A percentile compares a stretch with the other conserved stretches of the same genome.
These are phyloP conservation scores for Naematelia aurantialba DNA, from an alignment of 768 basidiomycete genomes.

Conservation along the genomic window DNA sequence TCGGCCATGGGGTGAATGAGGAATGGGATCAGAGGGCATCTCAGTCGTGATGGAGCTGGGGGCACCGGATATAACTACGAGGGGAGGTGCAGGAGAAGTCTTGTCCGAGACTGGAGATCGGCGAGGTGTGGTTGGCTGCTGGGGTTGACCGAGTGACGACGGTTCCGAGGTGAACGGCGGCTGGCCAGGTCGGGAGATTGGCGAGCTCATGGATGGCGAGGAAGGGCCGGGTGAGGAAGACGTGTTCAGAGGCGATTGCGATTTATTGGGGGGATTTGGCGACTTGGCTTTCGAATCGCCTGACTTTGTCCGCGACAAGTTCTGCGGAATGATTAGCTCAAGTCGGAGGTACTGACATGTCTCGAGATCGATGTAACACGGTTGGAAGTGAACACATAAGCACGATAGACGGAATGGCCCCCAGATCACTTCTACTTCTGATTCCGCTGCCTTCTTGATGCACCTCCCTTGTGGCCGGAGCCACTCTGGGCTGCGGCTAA, in stretches of 20 bases:
- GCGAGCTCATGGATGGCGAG: constrained; percentile 29
- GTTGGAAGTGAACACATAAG: too few relatives aligned
- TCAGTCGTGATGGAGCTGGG: constrained; percentile 39
- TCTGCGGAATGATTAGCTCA: constrained; percentile 20
- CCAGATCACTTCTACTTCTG: too few relatives aligned
- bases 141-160: constrained; percentile 1
- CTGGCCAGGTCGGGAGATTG: constrained; percentile 16
- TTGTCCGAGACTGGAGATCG: constrained; percentile 45
- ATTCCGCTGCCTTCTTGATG: too few relatives aligned
- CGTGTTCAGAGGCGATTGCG: constrained; percentile 23
- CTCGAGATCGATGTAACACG: too few relatives aligned
- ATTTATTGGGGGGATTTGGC: constrained; percentile 25
- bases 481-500: too few relatives aligned
- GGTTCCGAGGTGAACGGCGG: constrained; percentile 8
- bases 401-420: too few relatives aligned
- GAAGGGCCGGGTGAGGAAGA: constrained; percentile 34
- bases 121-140: constrained; percentile 31
- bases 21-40: constrained; percentile 52
- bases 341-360: too few relatives aligned
- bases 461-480: too few relatives aligned
- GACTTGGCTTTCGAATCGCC: constrained; percentile 30
- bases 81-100: constrained; percentile 50
- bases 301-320: constrained; percentile 38
- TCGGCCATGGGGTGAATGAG: constrained; percentile 49
- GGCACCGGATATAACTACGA: constrained; percentile 50